Base-by-base conservation (phyloP, 768 basidiomycete species). In the Filobasidium floriforme region DNA sequence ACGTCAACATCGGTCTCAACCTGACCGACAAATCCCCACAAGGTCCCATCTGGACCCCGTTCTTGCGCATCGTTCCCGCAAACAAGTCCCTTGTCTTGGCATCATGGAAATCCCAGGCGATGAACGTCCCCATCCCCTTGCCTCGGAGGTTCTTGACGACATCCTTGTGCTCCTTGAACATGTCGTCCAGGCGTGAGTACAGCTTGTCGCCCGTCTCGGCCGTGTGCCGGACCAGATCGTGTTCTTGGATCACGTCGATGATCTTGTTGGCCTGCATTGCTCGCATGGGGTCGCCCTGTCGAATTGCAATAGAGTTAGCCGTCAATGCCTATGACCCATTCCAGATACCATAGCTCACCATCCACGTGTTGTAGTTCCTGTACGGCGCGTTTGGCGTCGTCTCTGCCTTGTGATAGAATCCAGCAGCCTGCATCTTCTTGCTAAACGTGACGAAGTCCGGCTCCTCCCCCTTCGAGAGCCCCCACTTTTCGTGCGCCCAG, bases 401-500 rank as follows among this genome's bases (percentile, higher is more conserved):
- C 54, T 75, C 75, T 60, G 66, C 59, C 22, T 71, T 70, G 69
- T 82, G 81, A 69, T 74, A 82, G 70, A 81, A 77, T 0, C 80
- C 80, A 24, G 73, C 69, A n/a, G 79, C 80, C 66, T 81, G 79
- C 74, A 77, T 76, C 74, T 81, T 81, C 73, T 81, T 80, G 14
- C 67, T 72, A 69, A 82, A 82, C 12, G 81, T 80, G 12, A 82
- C 79, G 66, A 82, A 81, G 69, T 82, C 81, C 40, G 81, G 77
- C 9, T 71, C 71, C 43, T 71, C 70, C 7, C 69, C 71, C 12
- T 68, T 62, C 9, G 63, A 5, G 24, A 80, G 66, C 12, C 68
- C 72, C 81, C 81, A 82, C 62, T 80, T 75, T 61, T 81, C 81
- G 72, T 81, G 79, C 5, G 80, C 81, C 81, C 81, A 82, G 72